Conservation (phyloP, 306 rosid species). For the Cucurbita ficifolia region DNA sequence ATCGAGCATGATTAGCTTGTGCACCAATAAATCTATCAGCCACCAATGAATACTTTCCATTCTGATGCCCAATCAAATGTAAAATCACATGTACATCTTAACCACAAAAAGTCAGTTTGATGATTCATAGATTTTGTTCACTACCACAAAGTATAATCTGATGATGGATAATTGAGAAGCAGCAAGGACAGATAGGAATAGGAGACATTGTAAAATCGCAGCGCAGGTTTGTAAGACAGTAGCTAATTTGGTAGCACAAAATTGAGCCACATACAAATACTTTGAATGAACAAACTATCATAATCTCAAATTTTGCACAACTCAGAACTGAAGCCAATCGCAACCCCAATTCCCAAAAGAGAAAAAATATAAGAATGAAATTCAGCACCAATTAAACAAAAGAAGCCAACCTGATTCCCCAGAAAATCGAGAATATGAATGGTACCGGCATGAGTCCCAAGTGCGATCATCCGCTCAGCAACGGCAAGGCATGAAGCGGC, state of each 20-base stretch:
- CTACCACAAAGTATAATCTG: background rate
- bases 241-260: background rate
- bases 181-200: background rate
- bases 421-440: slow-evolving; percentile 90
- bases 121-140: background rate
- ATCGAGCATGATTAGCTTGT: slow-evolving; percentile 6
- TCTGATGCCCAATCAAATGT: background rate
- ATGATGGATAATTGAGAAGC: background rate
- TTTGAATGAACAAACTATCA: background rate
- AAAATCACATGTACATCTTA: background rate
- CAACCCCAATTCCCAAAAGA: background rate
- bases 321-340: background rate
- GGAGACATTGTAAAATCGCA: background rate
- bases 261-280: background rate
- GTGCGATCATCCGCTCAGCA: slow-evolving; percentile 94
- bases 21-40: background rate
- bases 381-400: background rate
- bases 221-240: background rate
- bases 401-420: slow-evolving; percentile 66
- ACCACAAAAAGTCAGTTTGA: background rate
- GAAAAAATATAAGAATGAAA: background rate
- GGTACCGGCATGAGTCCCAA: slow-evolving; percentile 79
- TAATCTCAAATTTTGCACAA: background rate
- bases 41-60: background rate
- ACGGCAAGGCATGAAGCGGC: slow-evolving; percentile 83